A percentile compares a stretch with the other conserved stretches of the same genome.
Conservation (phyloP, 1,284 basidiomycete species). For the Boletellus deceptivus region DNA sequence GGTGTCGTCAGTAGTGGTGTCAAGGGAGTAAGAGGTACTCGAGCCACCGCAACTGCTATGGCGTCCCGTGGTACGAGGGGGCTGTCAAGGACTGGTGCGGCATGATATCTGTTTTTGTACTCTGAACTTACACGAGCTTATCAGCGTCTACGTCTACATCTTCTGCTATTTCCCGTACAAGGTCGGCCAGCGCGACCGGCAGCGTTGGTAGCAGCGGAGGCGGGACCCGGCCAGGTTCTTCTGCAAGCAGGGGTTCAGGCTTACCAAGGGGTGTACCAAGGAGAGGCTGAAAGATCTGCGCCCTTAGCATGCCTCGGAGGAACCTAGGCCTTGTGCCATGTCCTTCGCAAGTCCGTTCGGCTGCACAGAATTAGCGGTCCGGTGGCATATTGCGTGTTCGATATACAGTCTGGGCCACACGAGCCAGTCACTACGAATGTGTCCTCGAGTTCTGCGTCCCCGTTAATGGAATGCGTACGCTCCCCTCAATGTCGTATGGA, state of each 20-base stretch:
- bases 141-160: conserved; percentile 17
- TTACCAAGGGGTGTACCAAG: conserved; percentile 25
- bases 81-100: conserved; percentile 23
- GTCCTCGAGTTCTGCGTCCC: background rate
- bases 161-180: conserved; percentile 23
- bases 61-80: conserved; percentile 36
- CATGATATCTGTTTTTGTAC: background rate
- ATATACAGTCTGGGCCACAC: background rate
- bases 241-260: conserved; percentile 25
- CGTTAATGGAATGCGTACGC: conserved; percentile 2
- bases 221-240: conserved; percentile 27
- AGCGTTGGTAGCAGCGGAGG: conserved; percentile 17
- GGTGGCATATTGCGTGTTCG: background rate
- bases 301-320: background rate
- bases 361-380: background rate
- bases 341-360: background rate
- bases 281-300: conserved; percentile 19
- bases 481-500: conserved; percentile 3
- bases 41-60: conserved; percentile 38
- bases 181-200: conserved; percentile 31
- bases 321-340: background rate
- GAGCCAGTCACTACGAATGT: background rate
- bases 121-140: conserved; percentile 4
- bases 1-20: conserved; percentile 43
- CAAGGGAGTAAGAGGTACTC: conserved; percentile 55